Evolutionary conservation across 371 early-diverging fungal species (phyloP), one percentile per base, ranked within the genome.

Genomic region (Chytridium lagenaria): DNA sequence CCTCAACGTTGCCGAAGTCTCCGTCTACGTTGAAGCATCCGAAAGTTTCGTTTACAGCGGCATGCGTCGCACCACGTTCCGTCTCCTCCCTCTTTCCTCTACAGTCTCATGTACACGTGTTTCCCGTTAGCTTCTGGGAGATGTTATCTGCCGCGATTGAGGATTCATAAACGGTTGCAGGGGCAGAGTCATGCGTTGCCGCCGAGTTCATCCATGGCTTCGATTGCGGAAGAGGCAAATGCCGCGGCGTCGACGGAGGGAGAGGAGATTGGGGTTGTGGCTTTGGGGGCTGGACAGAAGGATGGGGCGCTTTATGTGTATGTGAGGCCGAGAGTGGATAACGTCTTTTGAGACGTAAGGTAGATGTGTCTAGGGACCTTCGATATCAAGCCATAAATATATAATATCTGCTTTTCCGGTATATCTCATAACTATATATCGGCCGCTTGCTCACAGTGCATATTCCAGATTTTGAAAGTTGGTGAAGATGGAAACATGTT

Each of bases 41-140:
- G 93, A 92, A 12, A 89, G 88, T 38, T 91, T 92, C 81, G 91
- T 91, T 0, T 92, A 89, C 76, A 82, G 89, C 22, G 93, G 93
- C 15, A 31, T 63, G 63, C 2, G 63, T 26, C 63, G 63, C 2
- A 36, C 36, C 12, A 63, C 12, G 2, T 84, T 84, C 50, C 85
- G 84, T 28, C 72, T 92, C 0, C 79, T 92, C 1, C 93, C 93
- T 55, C 87, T 78, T 7, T 44, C 71, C 26, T 39, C 2, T 44
- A 34, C 57, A 38, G 22, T 2, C 30, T 80, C 34, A 49, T 67
- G n/a, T 77, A 74, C 71, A 80, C 75, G 50, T 71, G 70, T 50
- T 59, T 79, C 19, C 51, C 76, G 12, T 34, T 79, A 5, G 26
- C 64, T 12, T 67, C 68, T 28, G 79, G 79, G 39, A 22, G 50